Conservation (phyloP, 305 asterid genomes). For the Euphrasia arctica region DNA sequence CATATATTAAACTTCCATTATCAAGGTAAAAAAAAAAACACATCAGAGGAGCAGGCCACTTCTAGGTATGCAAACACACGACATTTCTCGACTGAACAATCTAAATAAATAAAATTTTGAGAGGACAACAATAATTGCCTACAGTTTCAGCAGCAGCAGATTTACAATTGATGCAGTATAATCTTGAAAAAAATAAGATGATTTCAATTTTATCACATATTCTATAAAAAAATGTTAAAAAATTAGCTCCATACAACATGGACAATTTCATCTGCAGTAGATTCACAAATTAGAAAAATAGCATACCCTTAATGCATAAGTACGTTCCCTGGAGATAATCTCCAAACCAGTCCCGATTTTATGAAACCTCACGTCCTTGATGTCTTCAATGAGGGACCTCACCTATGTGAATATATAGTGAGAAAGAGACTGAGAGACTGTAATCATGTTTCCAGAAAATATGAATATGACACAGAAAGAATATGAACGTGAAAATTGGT, state of each 20-base stretch:
- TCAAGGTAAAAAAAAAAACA: conserved; percentile 5
- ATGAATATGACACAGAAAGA: conserved; percentile 11
- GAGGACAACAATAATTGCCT: conserved; percentile 4
- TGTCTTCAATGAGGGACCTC: conserved; percentile 90
- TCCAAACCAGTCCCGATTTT: conserved; percentile 89
- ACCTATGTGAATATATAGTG: conserved; percentile 32
- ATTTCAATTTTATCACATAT: not conserved
- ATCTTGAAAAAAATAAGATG: conserved; percentile 4
- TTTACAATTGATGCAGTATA: not conserved
- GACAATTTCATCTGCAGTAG: conserved; percentile 2
- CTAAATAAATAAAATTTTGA: not conserved
- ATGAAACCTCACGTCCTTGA: conserved; percentile 93
- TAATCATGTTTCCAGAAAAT: conserved; percentile 24
- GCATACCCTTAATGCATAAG: conserved; percentile 72
- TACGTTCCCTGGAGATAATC: conserved; percentile 67
- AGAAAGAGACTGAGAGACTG: not conserved
- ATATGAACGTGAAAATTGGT: conserved; percentile 14
- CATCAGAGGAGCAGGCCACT: not conserved
- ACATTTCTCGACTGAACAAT: conserved; percentile 3
- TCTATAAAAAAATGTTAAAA: not conserved
- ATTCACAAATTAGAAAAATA: conserved; percentile 18
- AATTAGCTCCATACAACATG: not conserved
- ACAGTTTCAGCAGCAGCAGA: not conserved
- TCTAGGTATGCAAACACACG: conserved; percentile 10
- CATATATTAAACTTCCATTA: not conserved